Evolutionary conservation across 441 rosid genomes (phyloP).

Genomic region (Melastoma candidum): DNA sequence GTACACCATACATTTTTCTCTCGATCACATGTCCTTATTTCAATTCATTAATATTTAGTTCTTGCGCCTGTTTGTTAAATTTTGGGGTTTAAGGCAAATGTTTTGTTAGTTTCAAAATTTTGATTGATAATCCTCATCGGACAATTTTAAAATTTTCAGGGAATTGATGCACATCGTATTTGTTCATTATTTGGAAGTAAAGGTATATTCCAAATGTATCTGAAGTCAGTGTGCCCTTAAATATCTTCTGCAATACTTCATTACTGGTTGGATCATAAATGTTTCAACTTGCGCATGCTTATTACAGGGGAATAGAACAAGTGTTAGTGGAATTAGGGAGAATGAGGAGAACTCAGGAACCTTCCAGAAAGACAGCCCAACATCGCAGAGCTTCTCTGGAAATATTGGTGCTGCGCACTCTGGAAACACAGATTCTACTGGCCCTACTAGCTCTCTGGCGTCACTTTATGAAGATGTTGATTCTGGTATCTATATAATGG

Average conservation of each 20-base stretch:
- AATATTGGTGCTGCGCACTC: slow-evolving; percentile 37
- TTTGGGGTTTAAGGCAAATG: neutral
- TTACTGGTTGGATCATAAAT: neutral
- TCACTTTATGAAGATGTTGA: slow-evolving; percentile 78
- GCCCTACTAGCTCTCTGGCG: slow-evolving; percentile 71
- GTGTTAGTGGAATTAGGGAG: slow-evolving; percentile 38
- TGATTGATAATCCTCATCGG: slow-evolving; percentile 1
- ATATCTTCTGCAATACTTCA: neutral
- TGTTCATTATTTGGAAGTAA: slow-evolving; percentile 93
- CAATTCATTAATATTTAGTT: neutral
- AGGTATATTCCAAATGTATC: slow-evolving; percentile 31
- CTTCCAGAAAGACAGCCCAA: slow-evolving; percentile 35
- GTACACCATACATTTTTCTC: neutral
- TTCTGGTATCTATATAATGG: slow-evolving; percentile 45
- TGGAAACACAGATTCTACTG: slow-evolving; percentile 55
- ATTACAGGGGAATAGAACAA: slow-evolving; percentile 61
- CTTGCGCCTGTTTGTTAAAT: neutral
- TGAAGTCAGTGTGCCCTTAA: too few relatives aligned
- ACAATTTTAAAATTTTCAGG: slow-evolving; percentile 36
- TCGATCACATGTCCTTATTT: neutral
- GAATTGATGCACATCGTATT: slow-evolving; percentile 90
- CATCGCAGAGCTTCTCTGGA: slow-evolving; percentile 30
- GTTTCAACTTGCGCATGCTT: neutral
- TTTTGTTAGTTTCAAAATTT: slow-evolving; percentile 10
- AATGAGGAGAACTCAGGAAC: slow-evolving; percentile 23